Percentiles rank a stretch among this genome's conserved stretches.
These are phyloP conservation scores for Russula earlei DNA, from an alignment of 768 basidiomycete genomes.

Conservation along the genomic window DNA sequence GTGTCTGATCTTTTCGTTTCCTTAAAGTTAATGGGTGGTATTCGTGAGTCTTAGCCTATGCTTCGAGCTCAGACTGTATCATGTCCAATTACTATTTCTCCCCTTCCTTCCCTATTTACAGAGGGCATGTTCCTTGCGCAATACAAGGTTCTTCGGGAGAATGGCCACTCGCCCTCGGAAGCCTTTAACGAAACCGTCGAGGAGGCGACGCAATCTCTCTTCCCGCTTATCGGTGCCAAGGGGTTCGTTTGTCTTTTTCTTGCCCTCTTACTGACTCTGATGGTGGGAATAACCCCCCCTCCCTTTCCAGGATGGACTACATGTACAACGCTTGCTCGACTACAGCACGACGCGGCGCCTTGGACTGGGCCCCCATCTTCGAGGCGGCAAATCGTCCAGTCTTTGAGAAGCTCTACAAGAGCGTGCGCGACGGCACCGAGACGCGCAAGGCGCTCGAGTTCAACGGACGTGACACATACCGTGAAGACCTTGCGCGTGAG, in stretches of 20 bases:
- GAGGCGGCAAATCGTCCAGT: slow-evolving; percentile 91
- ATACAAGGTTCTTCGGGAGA: slow-evolving; percentile 94
- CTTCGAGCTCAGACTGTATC: too few species aligned
- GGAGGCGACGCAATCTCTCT: slow-evolving; percentile 98
- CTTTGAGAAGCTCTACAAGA: slow-evolving; percentile 92
- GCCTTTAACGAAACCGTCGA: slow-evolving; percentile 99
- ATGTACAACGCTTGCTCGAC: slow-evolving; percentile 99
- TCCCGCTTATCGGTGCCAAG: slow-evolving; percentile 91
- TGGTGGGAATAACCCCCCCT: background rate
- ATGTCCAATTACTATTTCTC: background rate
- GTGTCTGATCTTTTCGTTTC: background rate
- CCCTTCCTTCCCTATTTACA: slow-evolving; percentile 25
- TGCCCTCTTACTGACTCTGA: too few species aligned
- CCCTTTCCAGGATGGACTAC: slow-evolving; percentile 83
- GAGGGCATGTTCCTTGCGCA: slow-evolving; percentile 99
- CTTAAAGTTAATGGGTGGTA: slow-evolving; percentile 85
- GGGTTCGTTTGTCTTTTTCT: slow-evolving; percentile 43
- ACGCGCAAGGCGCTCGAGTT: slow-evolving; percentile 95
- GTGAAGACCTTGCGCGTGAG: slow-evolving; percentile 86
- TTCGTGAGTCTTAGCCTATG: slow-evolving; percentile 47
- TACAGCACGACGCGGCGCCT: slow-evolving; percentile 95
- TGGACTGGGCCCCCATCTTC: slow-evolving; percentile 98
- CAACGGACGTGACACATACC: slow-evolving; percentile 88
- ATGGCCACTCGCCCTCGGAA: slow-evolving; percentile 94
- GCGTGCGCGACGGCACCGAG: slow-evolving; percentile 91